phyloP scores from a whole-genome alignment of 2,329 filamentous ascomycete genomes.

The Dothideomycetes sp. region DNA sequence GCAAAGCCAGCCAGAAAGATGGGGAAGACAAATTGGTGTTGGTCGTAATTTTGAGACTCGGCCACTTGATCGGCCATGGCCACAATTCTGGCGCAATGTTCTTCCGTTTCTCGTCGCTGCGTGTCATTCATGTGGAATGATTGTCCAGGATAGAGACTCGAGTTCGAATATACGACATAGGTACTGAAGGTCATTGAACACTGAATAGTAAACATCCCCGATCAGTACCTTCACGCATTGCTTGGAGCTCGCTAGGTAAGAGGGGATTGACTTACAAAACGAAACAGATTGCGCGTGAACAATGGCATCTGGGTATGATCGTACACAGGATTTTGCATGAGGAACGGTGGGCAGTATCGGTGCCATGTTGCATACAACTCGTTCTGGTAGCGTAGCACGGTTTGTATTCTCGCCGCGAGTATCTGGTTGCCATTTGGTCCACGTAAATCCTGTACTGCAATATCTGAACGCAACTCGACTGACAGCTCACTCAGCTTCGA shows the following conservation, averaged over 20 bases:
- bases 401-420: slow-evolving; percentile 18
- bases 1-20: slow-evolving; percentile 46
- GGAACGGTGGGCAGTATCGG: slow-evolving; percentile 20
- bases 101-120: slow-evolving; percentile 34
- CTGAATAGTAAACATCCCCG: too few species aligned
- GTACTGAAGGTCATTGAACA: too few species aligned
- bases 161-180: slow-evolving; percentile 43
- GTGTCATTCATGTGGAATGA: slow-evolving; percentile 35
- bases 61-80: slow-evolving; percentile 35
- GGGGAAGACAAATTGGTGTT: slow-evolving; percentile 43
- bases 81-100: slow-evolving; percentile 38
- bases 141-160: slow-evolving; percentile 45
- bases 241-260: too few species aligned
- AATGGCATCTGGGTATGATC: slow-evolving; percentile 25
- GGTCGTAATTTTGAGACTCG: slow-evolving; percentile 31
- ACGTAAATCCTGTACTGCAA: slow-evolving; percentile 9
- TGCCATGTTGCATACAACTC: slow-evolving; percentile 24
- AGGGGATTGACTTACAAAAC: slow-evolving; percentile 34
- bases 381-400: slow-evolving; percentile 21
- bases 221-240: too few species aligned
- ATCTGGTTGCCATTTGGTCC: slow-evolving; percentile 3
- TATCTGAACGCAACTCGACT: slow-evolving; percentile 31
- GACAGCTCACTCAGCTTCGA: slow-evolving; percentile 37
- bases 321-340: slow-evolving; percentile 17
- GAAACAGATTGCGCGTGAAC: slow-evolving; percentile 26